Conservation (phyloP, 176 grass and related monocot genomes). For the Rhipidocladum racemiflorum region DNA sequence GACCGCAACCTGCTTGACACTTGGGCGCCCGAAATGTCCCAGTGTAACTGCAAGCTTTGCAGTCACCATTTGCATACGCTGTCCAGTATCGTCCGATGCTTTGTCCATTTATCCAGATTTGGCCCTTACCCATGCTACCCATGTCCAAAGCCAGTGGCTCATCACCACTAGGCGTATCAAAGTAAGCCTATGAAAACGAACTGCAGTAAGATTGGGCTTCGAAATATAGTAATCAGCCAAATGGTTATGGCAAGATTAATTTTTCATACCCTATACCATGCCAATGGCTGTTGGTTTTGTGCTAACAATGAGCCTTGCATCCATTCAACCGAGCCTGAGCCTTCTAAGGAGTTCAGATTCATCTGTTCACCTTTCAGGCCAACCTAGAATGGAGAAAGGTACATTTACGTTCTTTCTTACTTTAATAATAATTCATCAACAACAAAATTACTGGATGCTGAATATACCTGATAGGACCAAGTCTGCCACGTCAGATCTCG, state of each 20-base stretch:
- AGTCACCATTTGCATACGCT: constrained; percentile 68
- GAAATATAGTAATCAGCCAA: not conserved
- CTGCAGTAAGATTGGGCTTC: not conserved
- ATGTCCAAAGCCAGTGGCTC: constrained; percentile 96
- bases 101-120: constrained; percentile 98
- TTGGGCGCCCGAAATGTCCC: constrained; percentile 73
- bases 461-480: constrained; percentile 87
- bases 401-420: constrained; percentile 23
- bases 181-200: constrained; percentile 62
- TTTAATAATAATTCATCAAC: not conserved
- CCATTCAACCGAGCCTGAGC: constrained; percentile 89
- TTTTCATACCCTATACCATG: constrained; percentile 91
- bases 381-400: constrained; percentile 43
- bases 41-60: constrained; percentile 64
- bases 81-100: constrained; percentile 91
- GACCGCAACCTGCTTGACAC: constrained; percentile 75
- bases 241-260: not conserved
- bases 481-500: constrained; percentile 92
- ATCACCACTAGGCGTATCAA: constrained; percentile 76
- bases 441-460: not conserved
- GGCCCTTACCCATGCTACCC: constrained; percentile 97
- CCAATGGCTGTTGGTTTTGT: constrained; percentile 72
- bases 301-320: constrained; percentile 73
- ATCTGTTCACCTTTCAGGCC: constrained; percentile 97
- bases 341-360: constrained; percentile 92